Percentiles rank a stretch among this genome's conserved stretches.
phyloP scores from a whole-genome alignment of 768 basidiomycete genomes.

The Fomitopsis pulvina region DNA sequence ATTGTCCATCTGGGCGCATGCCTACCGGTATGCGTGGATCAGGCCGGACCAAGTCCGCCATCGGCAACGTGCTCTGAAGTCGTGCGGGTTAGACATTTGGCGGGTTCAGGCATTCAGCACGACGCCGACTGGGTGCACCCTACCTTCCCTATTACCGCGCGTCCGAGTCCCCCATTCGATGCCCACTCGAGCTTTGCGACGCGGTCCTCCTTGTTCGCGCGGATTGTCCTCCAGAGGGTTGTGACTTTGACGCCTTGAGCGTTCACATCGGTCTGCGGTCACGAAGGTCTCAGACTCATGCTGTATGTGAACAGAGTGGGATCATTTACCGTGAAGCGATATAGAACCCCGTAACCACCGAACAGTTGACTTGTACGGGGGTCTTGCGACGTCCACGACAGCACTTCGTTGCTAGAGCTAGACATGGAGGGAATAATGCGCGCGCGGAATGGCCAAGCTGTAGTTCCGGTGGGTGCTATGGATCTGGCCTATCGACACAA shows the following conservation, averaged over 20 bases:
- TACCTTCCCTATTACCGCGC: conserved; percentile 83
- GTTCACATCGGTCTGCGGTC: conserved; percentile 54
- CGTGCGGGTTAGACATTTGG: conserved; percentile 17
- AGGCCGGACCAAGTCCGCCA: conserved; percentile 75
- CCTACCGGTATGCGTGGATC: conserved; percentile 58
- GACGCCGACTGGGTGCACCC: conserved; percentile 1
- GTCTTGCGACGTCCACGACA: conserved; percentile 86
- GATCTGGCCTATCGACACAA: conserved; percentile 6
- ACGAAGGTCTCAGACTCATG: conserved; percentile 2
- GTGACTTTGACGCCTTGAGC: conserved; percentile 65
- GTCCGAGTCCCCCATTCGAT: conserved; percentile 74
- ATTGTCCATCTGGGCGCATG: neutral
- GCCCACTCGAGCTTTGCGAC: conserved; percentile 88
- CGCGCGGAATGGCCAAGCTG: conserved; percentile 8
- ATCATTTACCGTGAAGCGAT: conserved; percentile 68
- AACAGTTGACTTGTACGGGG: conserved; percentile 79
- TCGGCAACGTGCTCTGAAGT: conserved; percentile 63
- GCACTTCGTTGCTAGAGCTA: conserved; percentile 44
- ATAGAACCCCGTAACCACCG: conserved; percentile 74
- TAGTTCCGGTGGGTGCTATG: conserved; percentile 5
- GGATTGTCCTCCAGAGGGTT: conserved; percentile 74
- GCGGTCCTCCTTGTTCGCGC: conserved; percentile 80
- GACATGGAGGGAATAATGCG: conserved; percentile 33
- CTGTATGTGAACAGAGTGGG: conserved; percentile 20
- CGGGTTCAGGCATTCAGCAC: conserved; percentile 11